These are phyloP conservation scores for Chlamydomonas urium DNA, from an alignment of 139 green algal genomes.

Conservation along the genomic window DNA sequence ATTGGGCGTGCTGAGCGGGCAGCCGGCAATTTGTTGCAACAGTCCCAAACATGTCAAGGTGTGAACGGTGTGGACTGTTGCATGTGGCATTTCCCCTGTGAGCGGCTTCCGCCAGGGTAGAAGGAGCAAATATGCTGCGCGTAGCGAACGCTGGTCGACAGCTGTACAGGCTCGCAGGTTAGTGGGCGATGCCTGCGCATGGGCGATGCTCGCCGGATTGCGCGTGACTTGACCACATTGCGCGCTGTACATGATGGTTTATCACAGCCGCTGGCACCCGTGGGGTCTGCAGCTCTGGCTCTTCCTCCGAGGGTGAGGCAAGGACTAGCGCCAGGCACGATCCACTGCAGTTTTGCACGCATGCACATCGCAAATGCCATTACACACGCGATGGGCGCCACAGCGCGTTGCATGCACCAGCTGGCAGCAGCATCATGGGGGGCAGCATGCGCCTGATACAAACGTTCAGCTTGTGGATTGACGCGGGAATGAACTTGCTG, in stretches of 20 bases:
- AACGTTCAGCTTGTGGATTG: neutral
- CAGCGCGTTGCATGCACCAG: too few relatives aligned
- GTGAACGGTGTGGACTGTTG: too few relatives aligned
- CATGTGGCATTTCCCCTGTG: too few relatives aligned
- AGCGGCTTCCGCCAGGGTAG: too few relatives aligned
- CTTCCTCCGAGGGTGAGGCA: neutral
- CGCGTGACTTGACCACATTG: neutral
- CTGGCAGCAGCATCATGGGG: too few relatives aligned
- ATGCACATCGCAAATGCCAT: too few relatives aligned
- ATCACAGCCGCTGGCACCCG: neutral
- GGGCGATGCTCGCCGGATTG: neutral
- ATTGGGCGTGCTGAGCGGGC: too few relatives aligned
- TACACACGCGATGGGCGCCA: too few relatives aligned
- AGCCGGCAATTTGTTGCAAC: too few relatives aligned
- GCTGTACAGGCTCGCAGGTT: neutral
- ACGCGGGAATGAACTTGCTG: neutral
- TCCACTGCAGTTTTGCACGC: neutral
- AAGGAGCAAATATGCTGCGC: slow-evolving; percentile 10
- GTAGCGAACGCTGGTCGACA: neutral
- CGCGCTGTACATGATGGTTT: neutral
- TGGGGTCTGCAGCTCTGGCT: neutral
- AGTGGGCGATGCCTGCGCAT: neutral
- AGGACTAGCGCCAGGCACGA: neutral
- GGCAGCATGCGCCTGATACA: too few relatives aligned
- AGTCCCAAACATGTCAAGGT: too few relatives aligned